Base-by-base conservation (phyloP, 1,284 basidiomycete species). In the Tilletia caries region DNA sequence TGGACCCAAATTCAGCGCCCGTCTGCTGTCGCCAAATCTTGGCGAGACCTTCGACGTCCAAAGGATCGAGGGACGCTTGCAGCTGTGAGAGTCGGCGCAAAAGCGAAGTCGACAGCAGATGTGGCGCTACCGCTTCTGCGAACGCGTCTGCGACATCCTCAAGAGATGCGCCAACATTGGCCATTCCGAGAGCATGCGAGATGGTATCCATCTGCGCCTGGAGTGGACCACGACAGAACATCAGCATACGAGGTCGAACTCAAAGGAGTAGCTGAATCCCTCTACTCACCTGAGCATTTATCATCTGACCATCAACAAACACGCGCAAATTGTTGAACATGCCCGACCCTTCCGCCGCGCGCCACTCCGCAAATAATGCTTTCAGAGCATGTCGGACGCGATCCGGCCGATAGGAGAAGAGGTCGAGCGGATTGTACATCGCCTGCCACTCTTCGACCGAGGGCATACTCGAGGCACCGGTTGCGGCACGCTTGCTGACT, bases 11-110 rank as follows among this genome's bases (percentile, higher is more conserved):
- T 4, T 34, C 58, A 3, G 58, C 58, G 29, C 58, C 58, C 32
- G 58, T 62, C 32, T 37, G 58, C 8, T 13, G 15, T 15, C 34
- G 58, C 58, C 58, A 62, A 12, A 37, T 29, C 58, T 62, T 62
- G 33, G 58, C 85, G 23, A 93, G 85, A 0, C 91, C 92, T 80
- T 93, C 91, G 70, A 95, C 90, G 80, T 95, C 92, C 64, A 92
- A 86, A 15, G 87, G 84, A 78, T 95, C 93, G 27, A 96, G 88
- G 0, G 86, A 87, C n/a, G 89, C 87, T 81, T 95, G 92, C 1
- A 93, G 86, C 18, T 80, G 80, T 3, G 88, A 87, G 62, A 95
- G 86, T 0, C 84, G 86, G 13, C 76, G 76, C 27, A 95, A 86
- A 23, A 91, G 25, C 15, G 67, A 33, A 29, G 27, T 62, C 32